These are phyloP conservation scores for Exophiala alcalophila DNA, from an alignment of 2,329 filamentous ascomycete genomes.

Conservation along the genomic window DNA sequence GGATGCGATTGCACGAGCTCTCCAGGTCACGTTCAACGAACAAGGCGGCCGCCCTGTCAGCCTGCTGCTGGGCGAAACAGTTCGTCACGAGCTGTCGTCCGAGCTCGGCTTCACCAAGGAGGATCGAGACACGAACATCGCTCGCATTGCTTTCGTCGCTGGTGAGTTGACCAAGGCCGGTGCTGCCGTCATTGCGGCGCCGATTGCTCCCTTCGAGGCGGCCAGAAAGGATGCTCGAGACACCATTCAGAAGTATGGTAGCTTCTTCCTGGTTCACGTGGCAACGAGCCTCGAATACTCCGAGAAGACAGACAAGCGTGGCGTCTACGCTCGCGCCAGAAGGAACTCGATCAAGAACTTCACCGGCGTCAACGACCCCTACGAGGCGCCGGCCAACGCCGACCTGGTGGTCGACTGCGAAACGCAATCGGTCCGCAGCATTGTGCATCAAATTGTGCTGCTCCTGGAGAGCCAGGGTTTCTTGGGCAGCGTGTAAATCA, in stretches of 20 bases:
- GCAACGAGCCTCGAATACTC: slow-evolving; percentile 87
- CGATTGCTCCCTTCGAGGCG: slow-evolving; percentile 87
- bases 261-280: slow-evolving; percentile 94
- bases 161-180: slow-evolving; percentile 90
- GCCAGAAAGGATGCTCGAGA: slow-evolving; percentile 76
- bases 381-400: slow-evolving; percentile 77
- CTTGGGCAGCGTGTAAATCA: slow-evolving; percentile 56
- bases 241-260: slow-evolving; percentile 80
- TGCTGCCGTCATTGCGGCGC: slow-evolving; percentile 91
- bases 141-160: slow-evolving; percentile 92
- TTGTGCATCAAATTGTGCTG: slow-evolving; percentile 94
- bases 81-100: slow-evolving; percentile 85
- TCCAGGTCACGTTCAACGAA: slow-evolving; percentile 97
- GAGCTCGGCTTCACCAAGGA: slow-evolving; percentile 93
- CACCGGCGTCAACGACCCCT: slow-evolving; percentile 96
- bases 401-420: slow-evolving; percentile 81
- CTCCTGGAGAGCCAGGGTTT: slow-evolving; percentile 86
- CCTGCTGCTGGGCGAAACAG: slow-evolving; percentile 90
- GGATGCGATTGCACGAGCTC: slow-evolving; percentile 89
- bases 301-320: slow-evolving; percentile 92
- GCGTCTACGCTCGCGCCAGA: slow-evolving; percentile 81
- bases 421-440: slow-evolving; percentile 84
- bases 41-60: slow-evolving; percentile 93
- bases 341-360: slow-evolving; percentile 94
- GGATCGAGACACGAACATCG: slow-evolving; percentile 92